Conservation (phyloP, 495 filamentous ascomycete genomes). For the Xylaria curta region DNA sequence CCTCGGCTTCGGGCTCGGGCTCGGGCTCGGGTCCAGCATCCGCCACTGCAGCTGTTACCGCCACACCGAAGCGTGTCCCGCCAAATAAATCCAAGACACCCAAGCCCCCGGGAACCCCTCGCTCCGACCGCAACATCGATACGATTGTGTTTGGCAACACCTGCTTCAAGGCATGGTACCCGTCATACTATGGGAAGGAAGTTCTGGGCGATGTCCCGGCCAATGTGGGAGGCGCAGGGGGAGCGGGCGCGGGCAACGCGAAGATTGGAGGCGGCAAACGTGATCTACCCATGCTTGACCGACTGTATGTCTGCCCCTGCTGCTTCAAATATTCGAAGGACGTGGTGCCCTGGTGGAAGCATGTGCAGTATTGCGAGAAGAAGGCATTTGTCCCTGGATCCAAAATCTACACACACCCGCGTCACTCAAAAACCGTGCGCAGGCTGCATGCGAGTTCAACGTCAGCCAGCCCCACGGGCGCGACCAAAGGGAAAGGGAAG, state of each 20-base stretch:
- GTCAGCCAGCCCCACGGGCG: not conserved
- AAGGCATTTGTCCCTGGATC: conserved; percentile 47
- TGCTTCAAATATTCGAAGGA: conserved; percentile 93
- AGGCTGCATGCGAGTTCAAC: conserved; percentile 28
- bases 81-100: conserved; percentile 30
- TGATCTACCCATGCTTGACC: conserved; percentile 54
- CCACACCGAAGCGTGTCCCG: conserved; percentile 33
- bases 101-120: conserved; percentile 34
- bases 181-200: conserved; percentile 78
- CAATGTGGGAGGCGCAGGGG: conserved; percentile 30
- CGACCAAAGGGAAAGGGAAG: conserved; percentile 43
- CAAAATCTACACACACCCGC: conserved; percentile 59
- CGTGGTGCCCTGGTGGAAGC: conserved; percentile 60
- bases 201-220: conserved; percentile 61
- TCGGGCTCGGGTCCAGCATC: not conserved
- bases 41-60: not conserved
- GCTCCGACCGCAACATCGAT: conserved; percentile 68
- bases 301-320: conserved; percentile 86
- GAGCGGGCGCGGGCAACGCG: conserved; percentile 15
- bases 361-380: conserved; percentile 52
- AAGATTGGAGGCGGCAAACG: conserved; percentile 45
- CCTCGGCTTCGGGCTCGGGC: not conserved
- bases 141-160: conserved; percentile 77
- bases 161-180: conserved; percentile 79
- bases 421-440: conserved; percentile 43